Evolutionary conservation across 257 asterid species (phyloP).

Genomic region (Plantago ovata): DNA sequence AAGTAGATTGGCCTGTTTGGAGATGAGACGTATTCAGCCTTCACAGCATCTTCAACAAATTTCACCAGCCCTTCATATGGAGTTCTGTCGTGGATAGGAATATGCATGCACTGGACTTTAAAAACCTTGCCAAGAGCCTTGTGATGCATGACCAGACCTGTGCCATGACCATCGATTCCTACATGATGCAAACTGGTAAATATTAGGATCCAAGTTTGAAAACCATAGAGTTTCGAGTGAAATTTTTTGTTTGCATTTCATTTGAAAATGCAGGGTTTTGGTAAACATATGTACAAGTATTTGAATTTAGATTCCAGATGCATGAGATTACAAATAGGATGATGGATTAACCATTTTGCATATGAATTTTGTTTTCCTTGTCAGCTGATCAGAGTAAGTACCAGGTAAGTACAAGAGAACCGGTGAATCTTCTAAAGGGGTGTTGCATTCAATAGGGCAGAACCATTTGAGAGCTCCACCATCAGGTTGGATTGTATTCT

Average conservation of each 20-base stretch:
- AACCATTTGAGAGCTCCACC: conserved; percentile 64
- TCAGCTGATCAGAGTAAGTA: no score
- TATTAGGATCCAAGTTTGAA: no score
- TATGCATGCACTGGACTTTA: conserved; percentile 49
- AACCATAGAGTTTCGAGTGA: no score
- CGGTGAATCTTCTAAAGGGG: conserved; percentile 47
- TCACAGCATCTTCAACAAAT: conserved; percentile 34
- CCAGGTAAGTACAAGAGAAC: conserved; percentile 61
- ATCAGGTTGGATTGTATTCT: conserved; percentile 32
- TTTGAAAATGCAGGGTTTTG: no score
- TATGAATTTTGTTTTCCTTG: no score
- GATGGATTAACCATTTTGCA: no score
- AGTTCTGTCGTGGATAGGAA: conserved; percentile 47
- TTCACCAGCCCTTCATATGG: conserved; percentile 41
- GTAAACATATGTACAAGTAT: no score
- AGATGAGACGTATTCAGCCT: conserved; percentile 28
- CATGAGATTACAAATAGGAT: no score
- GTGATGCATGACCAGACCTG: conserved; percentile 62
- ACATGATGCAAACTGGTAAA: conserved; percentile 7
- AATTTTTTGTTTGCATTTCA: no score
- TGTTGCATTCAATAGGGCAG: conserved; percentile 49
- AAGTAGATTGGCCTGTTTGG: conserved; percentile 49
- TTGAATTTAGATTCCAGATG: no score
- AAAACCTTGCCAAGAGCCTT: conserved; percentile 61
- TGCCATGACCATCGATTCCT: conserved; percentile 65